Percentiles rank a stretch among this genome's conserved stretches.
These are phyloP conservation scores for Rhizopogon vesiculosus DNA, from an alignment of 768 basidiomycete genomes.

Conservation along the genomic window DNA sequence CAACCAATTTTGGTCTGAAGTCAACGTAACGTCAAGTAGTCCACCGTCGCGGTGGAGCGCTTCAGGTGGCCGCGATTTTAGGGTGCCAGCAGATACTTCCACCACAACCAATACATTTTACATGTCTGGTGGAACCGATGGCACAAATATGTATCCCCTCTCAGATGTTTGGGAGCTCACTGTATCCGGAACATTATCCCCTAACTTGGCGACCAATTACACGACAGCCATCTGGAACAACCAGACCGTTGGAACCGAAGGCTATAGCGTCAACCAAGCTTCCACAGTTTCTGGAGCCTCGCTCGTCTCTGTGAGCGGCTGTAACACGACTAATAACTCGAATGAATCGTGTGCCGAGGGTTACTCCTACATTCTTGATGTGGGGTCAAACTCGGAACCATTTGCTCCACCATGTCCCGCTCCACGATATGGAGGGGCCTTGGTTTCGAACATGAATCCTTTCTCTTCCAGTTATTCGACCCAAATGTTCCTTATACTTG, in stretches of 20 bases:
- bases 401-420: constrained; percentile 53
- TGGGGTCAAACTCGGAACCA: constrained; percentile 25
- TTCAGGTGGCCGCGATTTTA: constrained; percentile 67
- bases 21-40: constrained; percentile 43
- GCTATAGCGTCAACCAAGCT: constrained; percentile 40
- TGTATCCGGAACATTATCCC: constrained; percentile 66
- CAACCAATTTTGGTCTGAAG: constrained; percentile 72
- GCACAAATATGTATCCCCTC: constrained; percentile 37
- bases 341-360: constrained; percentile 53
- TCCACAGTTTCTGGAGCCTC: constrained; percentile 52
- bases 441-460: constrained; percentile 49
- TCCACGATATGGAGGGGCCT: constrained; percentile 54
- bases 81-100: constrained; percentile 25
- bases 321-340: constrained; percentile 37
- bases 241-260: constrained; percentile 32
- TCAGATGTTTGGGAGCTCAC: constrained; percentile 70
- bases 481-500: constrained; percentile 68
- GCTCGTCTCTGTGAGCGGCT: constrained; percentile 59
- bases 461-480: constrained; percentile 48
- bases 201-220: constrained; percentile 48
- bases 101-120: constrained; percentile 66
- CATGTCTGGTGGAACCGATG: constrained; percentile 66
- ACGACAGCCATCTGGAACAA: constrained; percentile 58
- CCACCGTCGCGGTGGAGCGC: constrained; percentile 70
- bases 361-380: constrained; percentile 49